A percentile compares a stretch with the other conserved stretches of the same genome.
Evolutionary conservation across 139 green algal species (phyloP).

Genomic region (Chlamydomonas sp.): DNA sequence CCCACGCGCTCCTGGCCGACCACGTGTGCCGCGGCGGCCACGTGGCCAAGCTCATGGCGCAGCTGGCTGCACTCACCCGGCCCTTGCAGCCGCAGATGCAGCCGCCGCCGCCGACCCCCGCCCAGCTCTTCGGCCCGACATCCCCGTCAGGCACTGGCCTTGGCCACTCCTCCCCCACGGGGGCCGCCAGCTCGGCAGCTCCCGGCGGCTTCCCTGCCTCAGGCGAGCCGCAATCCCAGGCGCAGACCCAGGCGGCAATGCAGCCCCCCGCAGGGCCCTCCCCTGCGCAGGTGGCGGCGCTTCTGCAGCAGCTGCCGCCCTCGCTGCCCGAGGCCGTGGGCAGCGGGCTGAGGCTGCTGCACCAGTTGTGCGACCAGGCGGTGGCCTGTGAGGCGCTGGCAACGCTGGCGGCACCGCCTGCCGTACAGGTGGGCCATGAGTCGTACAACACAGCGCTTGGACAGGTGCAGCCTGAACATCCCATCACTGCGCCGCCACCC

Average conservation of each 20-base stretch:
- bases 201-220: neutral
- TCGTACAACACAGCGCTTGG: no score
- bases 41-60: conserved; percentile 60
- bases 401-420: neutral
- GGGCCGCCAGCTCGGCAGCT: no score
- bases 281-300: conserved; percentile 53
- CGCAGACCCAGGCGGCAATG: conserved; percentile 13
- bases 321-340: conserved; percentile 42
- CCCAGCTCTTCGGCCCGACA: neutral
- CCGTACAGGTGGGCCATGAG: neutral
- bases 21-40: conserved; percentile 77
- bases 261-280: neutral
- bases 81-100: conserved; percentile 2
- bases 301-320: neutral
- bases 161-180: no score
- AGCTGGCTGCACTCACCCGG: conserved; percentile 48
- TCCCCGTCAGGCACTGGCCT: neutral
- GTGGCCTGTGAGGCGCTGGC: conserved; percentile 73
- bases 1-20: conserved; percentile 72
- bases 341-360: conserved; percentile 76
- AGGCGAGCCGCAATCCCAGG: neutral
- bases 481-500: no score
- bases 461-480: no score
- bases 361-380: conserved; percentile 65
- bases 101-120: conserved; percentile 1